Evolutionary conservation across 371 early-diverging fungal genomes (phyloP).

Genomic region (Batkoa obscura): DNA sequence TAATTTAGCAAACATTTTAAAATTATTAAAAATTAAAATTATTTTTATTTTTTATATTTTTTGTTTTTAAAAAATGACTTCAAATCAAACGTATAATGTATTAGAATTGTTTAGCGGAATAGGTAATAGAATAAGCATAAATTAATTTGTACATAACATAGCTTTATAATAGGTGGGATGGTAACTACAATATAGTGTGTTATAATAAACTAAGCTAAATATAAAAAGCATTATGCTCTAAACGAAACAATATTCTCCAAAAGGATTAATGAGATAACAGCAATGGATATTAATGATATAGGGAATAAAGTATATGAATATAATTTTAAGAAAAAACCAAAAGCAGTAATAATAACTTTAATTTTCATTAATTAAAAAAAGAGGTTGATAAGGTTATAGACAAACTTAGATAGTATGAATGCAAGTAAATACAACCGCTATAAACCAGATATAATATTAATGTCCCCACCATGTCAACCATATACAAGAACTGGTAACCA

Average conservation of each 20-base stretch:
- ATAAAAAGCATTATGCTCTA: slow-evolving; percentile 2
- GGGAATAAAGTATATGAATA: slow-evolving; percentile 59
- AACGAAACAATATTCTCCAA: slow-evolving; percentile 48
- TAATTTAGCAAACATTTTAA: too few species aligned
- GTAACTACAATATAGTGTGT: neutral
- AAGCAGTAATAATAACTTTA: neutral
- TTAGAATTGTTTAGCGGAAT: slow-evolving; percentile 6
- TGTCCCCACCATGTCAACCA: slow-evolving; percentile 75
- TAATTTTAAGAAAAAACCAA: slow-evolving; percentile 34
- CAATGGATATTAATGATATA: slow-evolving; percentile 60
- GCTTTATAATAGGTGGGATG: slow-evolving; percentile 7
- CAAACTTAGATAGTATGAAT: slow-evolving; percentile 44
- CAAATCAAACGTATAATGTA: too few species aligned
- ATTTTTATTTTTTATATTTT: too few species aligned
- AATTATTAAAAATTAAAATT: too few species aligned
- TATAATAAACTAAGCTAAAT: neutral
- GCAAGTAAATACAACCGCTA: slow-evolving; percentile 34
- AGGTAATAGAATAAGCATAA: slow-evolving; percentile 1
- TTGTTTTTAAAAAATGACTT: too few species aligned
- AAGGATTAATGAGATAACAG: slow-evolving; percentile 40
- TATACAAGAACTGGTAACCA: slow-evolving; percentile 60
- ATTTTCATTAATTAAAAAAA: too few species aligned
- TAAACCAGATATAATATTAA: slow-evolving; percentile 55
- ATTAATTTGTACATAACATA: neutral
- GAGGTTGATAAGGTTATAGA: slow-evolving; percentile 11